A percentile compares a stretch with the other conserved stretches of the same genome.
Evolutionary conservation across 2,329 filamentous ascomycete genomes (phyloP).

Genomic region (Hawksworthiomyces lignivorus): DNA sequence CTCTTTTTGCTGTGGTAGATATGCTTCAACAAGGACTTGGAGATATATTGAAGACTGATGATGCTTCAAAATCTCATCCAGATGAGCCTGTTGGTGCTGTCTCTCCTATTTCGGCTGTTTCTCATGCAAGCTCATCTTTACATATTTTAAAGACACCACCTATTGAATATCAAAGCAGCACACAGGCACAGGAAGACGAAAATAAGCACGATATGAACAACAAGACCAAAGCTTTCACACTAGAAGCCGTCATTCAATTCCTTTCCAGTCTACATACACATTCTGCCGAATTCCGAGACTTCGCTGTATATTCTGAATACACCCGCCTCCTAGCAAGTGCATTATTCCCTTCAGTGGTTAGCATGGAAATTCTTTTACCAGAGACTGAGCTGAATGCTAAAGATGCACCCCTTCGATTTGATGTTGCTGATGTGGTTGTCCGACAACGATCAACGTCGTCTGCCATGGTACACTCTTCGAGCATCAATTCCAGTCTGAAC

Average conservation of each 20-base stretch:
- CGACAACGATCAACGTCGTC: conserved; percentile 60
- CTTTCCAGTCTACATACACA: conserved; percentile 69
- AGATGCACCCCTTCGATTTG: conserved; percentile 73
- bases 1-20: conserved; percentile 68
- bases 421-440: conserved; percentile 77
- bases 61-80: too few species aligned
- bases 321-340: conserved; percentile 69
- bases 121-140: too few species aligned
- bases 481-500: conserved; percentile 21
- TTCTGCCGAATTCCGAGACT: conserved; percentile 74
- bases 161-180: too few species aligned
- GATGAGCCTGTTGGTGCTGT: too few species aligned
- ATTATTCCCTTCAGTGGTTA: conserved; percentile 82
- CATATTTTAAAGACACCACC: too few species aligned
- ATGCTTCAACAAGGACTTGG: conserved; percentile 86
- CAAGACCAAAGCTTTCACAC: conserved; percentile 52
- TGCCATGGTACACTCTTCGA: conserved; percentile 63
- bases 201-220: too few species aligned
- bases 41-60: conserved; percentile 55
- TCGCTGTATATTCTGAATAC: conserved; percentile 72
- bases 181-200: too few species aligned
- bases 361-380: conserved; percentile 72
- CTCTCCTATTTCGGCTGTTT: too few species aligned
- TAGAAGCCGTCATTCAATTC: conserved; percentile 73
- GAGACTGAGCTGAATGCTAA: conserved; percentile 82